Evolutionary conservation across 495 filamentous ascomycete species (phyloP), one percentile per base, ranked within the genome.

Genomic region (Tuber umbilicatum): DNA sequence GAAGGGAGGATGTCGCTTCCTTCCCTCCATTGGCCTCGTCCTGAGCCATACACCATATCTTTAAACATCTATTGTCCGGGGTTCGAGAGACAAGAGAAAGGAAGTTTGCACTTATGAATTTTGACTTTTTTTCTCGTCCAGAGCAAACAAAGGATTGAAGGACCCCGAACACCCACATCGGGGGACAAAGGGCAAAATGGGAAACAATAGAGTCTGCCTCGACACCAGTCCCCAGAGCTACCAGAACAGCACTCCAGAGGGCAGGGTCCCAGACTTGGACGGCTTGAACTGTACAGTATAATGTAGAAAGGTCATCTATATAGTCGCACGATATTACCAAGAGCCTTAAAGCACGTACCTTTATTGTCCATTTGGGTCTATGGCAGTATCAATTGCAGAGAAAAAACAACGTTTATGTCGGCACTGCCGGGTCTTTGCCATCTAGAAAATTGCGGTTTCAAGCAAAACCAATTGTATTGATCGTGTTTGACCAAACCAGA

Each of bases 1-100:
- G 27, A 31, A 31, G n/a, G 9, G 50, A 60, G 12, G 55, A 31
- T 64, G 55, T 14, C 17, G 55, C 2, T 60, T 64, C 27, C 55
- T 64, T 64, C 12, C 55, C 31, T 64, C 55, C 55, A 31, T 64
- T 17, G 27, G 55, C 27, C 55, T 35, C 14, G 4, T 17, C 27
- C 55, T 64, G 55, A 64, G 55, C 55, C 55, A 35, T 64, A 60
- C 14, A 35, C 27, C 55, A 64, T 64, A 64, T 64, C 55, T 64
- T 64, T 64, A 64, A 64, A 35, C 50, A 35, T 17, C 55, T 64
- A 19, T 64, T 64, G 55, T 64, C 55, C 35, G 14, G 27, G 14
- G 14, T 27, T 35, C 55, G 55, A 17, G 55, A 64, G 35, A 17
- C 27, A 35, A 64, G 55, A 35, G 55, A 64, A 64, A 64, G 55